Evolutionary conservation across 768 basidiomycete genomes (phyloP), one percentile per base, ranked within the genome.

Genomic region (Suillus fuscotomentosus): DNA sequence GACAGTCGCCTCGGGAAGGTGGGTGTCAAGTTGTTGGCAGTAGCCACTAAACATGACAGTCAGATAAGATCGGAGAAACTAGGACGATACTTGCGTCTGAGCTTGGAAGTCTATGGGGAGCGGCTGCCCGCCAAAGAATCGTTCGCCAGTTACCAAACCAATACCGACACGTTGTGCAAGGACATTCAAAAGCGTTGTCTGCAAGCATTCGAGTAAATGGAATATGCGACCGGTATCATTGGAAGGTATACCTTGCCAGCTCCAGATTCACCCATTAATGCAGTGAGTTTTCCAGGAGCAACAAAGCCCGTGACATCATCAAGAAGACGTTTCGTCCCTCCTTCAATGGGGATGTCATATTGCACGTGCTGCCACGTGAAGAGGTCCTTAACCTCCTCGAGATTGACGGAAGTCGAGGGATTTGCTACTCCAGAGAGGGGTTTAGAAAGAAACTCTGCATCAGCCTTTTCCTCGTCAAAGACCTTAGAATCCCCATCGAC

Each of bases 1-100:
- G 7, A 95, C 92, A 3, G 92, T 94, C 27, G 86, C 79, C 6
- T 87, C 87, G 34, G 84, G 83, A 20, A 90, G 82, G 75, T 95
- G 94, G 0, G 88, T 90, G 69, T 94, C 92, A 77, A 85, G 86
- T 72, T 97, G 95, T 71, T 96, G 93, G 64, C 89, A 91, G 70
- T 94, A 96, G 0, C 92, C 93, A 56, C 88, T 90, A 36, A 61
- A 22, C 53, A 36, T n/a, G 20, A n/a, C 53, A 34, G 6, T n/a
- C 27, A 22, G 5, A 1, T 56, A 14, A 36, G 10, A 27, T 24
- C 20, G 57, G 17, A 11, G 31, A 27, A 14, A 11, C 27, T 13
- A 1, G 0, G 27, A 20, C 13, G 38, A n/a, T 3, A 63, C 72
- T 39, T 43, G 73, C 84, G 86, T 87, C 76, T 86, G 86, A 67